Evolutionary conservation across 257 asterid genomes (phyloP), one percentile per base, ranked within the genome.

Genomic region (Solanum sparsipilum): DNA sequence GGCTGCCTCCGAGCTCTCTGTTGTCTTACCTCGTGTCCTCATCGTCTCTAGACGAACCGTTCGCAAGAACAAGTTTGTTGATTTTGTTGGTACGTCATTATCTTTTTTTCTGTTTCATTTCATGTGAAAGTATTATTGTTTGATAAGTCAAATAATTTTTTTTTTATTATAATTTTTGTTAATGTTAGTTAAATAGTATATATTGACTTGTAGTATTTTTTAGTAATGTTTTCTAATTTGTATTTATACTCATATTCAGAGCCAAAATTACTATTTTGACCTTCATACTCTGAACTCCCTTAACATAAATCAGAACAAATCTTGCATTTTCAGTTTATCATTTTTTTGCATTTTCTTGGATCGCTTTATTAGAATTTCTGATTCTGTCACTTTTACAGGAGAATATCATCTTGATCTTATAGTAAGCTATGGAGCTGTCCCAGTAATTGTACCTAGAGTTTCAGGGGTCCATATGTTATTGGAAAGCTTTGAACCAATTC

Each of bases 21-120:
- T 88, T 21, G 91, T 92, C 72, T 91, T 93, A 11, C 96, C 96
- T 63, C 93, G 96, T 8, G 96, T 93, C 32, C 94, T 93, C 87
- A 91, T 93, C 85, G 96, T 93, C 44, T 93, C 96, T 20, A 86
- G 96, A 84, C 91, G 94, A 38, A 86, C 89, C 86, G 93, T 93
- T 86, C 96, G 96, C 87, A 93, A 93, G 92, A 92, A 92, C 94
- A 93, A 93, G 84, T 93, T 93, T 67, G 96, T 93, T 16, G 94
- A 93, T 88, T 93, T 93, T 76, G 96, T 93, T 13, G 96, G 96
- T 93, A 85, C 11, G 90, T 2, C 4, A 9, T 44, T 81, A 44
- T 16, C 8, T 27, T 27, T 29, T 6, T 68, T 13, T 27, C 7
- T 7, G 0, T 52, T n/a, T 4, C 8, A 11, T 65, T 65, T 65